Conservation (phyloP, 371 early-diverging fungal genomes). For the Circinella minor region DNA sequence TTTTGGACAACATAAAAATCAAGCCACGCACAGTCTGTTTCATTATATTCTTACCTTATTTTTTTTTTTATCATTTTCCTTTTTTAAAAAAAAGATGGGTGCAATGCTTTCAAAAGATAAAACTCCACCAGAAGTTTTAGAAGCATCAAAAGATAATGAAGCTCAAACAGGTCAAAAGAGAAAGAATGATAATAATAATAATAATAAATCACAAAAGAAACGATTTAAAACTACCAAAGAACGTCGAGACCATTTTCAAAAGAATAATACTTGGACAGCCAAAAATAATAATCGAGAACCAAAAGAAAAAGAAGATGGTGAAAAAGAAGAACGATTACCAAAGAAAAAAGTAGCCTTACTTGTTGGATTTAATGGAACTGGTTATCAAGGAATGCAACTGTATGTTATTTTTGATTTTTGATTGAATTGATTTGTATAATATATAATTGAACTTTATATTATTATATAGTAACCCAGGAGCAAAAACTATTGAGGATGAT, state of each 20-base stretch:
- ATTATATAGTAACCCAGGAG: constrained; percentile 67
- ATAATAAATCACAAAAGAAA: constrained; percentile 14
- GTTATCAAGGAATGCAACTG: constrained; percentile 97
- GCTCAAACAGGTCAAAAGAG: neutral
- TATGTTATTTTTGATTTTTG: constrained; percentile 28
- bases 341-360: constrained; percentile 91
- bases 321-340: constrained; percentile 61
- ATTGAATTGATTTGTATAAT: neutral
- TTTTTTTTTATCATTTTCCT: neutral
- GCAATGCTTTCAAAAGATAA: constrained; percentile 8
- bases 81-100: neutral
- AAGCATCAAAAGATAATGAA: neutral
- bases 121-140: neutral
- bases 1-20: neutral
- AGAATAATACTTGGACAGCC: constrained; percentile 25
- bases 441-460: neutral
- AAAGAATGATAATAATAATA: neutral
- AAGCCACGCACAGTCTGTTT: no score
- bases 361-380: constrained; percentile 95
- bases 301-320: constrained; percentile 1
- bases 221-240: constrained; percentile 34
- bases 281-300: constrained; percentile 1
- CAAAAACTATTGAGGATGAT: constrained; percentile 82
- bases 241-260: constrained; percentile 26
- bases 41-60: neutral